Percentiles rank a stretch among this genome's conserved stretches.
phyloP scores from a whole-genome alignment of 805 yeast species.

The Nakazawaea wyomingensis region DNA sequence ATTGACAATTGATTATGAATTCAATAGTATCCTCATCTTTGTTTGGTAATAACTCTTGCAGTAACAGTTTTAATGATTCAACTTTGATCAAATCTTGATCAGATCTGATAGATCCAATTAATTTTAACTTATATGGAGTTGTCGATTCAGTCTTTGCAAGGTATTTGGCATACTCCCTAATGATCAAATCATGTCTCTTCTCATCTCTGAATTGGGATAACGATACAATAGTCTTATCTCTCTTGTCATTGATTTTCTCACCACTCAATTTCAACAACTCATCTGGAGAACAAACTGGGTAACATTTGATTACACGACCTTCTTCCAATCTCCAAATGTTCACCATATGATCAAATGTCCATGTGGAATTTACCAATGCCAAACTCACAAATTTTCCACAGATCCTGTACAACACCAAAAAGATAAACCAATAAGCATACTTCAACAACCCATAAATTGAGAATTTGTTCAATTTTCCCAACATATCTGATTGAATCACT shows the following conservation, averaged over 20 bases:
- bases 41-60: slow-evolving; percentile 35
- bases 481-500: slow-evolving; percentile 83
- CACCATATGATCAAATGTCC: slow-evolving; percentile 80
- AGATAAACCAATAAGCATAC: slow-evolving; percentile 63
- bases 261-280: slow-evolving; percentile 22
- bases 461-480: slow-evolving; percentile 45
- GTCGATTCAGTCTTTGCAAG: slow-evolving; percentile 19
- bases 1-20: slow-evolving; percentile 71
- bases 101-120: slow-evolving; percentile 83
- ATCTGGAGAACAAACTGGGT: slow-evolving; percentile 89
- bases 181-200: slow-evolving; percentile 74
- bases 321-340: slow-evolving; percentile 54
- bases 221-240: slow-evolving; percentile 44
- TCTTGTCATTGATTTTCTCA: slow-evolving; percentile 15
- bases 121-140: slow-evolving; percentile 51
- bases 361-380: slow-evolving; percentile 76
- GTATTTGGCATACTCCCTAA: slow-evolving; percentile 59
- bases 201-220: slow-evolving; percentile 96
- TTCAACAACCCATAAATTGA: slow-evolving; percentile 30
- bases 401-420: slow-evolving; percentile 59
- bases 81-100: slow-evolving; percentile 60
- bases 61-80: slow-evolving; percentile 37
- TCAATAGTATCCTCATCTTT: slow-evolving; percentile 37
- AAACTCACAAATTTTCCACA: slow-evolving; percentile 64
- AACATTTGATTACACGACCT: slow-evolving; percentile 43